Base-by-base conservation (phyloP, 371 early-diverging fungal species). In the Mucor mucedo region DNA sequence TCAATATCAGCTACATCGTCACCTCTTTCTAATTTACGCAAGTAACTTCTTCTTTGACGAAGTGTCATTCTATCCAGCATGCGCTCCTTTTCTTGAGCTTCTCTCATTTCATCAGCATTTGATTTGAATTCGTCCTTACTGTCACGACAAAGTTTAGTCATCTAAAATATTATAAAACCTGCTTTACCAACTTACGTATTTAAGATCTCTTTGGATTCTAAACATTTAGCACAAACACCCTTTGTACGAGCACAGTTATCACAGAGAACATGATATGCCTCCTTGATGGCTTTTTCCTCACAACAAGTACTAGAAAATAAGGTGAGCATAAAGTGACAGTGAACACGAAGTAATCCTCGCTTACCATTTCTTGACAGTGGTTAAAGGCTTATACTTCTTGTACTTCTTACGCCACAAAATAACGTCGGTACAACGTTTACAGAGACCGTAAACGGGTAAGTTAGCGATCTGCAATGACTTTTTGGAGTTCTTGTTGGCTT, bases 231-330 rank as follows among this genome's bases (percentile, higher is more conserved):
- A 65, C 98, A 98, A 30, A 95, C 94, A 49, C 86, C 84, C 74
- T 89, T 91, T 10, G 70, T 72, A 48, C 67, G 63, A 2, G 97
- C 95, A 68, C 99, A 98, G 47, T 83, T 84, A 70, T 89, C 84
- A 80, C 99, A 98, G 11, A 96, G 75, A 27, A 95, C 90, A 79
- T 98, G 99, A 80, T 98, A 98, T 5, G 98, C 97, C 63, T 95
- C 95, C 65, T 86, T 93, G 66, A 98, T 87, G 6, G 87, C 76
- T 71, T 94, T 96, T 69, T 92, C 86, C 53, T 89, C 69, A 79
- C 98, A 96, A 30, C 65, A 48, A 35, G 77, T 75, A 58, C 79
- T 75, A 57, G 9, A 40, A 29, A 13, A 42, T n/a, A 41, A 27
- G 5, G 27, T 39, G 39, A 60, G 42, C 3, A 50, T 40, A 44